Conservation (phyloP, 2,329 filamentous ascomycete genomes). For the Zasmidium angulare region DNA sequence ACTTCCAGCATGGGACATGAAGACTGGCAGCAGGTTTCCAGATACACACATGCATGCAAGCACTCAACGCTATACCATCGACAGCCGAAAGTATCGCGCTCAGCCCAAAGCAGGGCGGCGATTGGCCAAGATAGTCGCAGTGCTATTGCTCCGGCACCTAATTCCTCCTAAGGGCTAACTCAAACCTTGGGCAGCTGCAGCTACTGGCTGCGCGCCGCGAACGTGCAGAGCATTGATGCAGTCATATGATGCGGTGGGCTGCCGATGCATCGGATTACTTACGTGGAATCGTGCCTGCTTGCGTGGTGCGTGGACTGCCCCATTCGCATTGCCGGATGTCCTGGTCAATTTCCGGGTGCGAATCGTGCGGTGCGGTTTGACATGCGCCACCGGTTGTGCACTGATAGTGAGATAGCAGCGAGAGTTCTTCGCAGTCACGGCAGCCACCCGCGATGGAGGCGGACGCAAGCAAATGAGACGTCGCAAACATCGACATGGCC, state of each 20-base stretch:
- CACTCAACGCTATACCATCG: not conserved
- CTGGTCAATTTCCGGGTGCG: slow-evolving; percentile 1
- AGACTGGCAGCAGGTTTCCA: not conserved
- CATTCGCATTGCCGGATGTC: not conserved
- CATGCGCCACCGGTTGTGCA: not conserved
- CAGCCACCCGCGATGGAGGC: not conserved
- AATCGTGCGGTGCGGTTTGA: slow-evolving; percentile 1
- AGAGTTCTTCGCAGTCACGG: not conserved
- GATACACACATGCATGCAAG: not conserved
- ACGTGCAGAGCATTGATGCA: not conserved
- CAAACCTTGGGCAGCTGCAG: not conserved
- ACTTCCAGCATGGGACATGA: not conserved
- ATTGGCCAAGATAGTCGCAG: not conserved
- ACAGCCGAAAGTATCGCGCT: slow-evolving; percentile 2
- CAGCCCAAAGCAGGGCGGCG: not conserved
- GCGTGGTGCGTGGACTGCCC: not conserved
- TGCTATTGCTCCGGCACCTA: not conserved
- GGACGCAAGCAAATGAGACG: not conserved
- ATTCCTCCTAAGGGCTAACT: not conserved
- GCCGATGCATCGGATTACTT: not conserved
- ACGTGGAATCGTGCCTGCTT: not conserved
- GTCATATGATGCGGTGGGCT: not conserved
- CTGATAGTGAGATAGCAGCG: not conserved
- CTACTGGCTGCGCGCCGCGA: not conserved
- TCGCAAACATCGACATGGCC: not conserved